Conservation (phyloP, 1,139 yeast species). For the Geotrichum candidum region DNA sequence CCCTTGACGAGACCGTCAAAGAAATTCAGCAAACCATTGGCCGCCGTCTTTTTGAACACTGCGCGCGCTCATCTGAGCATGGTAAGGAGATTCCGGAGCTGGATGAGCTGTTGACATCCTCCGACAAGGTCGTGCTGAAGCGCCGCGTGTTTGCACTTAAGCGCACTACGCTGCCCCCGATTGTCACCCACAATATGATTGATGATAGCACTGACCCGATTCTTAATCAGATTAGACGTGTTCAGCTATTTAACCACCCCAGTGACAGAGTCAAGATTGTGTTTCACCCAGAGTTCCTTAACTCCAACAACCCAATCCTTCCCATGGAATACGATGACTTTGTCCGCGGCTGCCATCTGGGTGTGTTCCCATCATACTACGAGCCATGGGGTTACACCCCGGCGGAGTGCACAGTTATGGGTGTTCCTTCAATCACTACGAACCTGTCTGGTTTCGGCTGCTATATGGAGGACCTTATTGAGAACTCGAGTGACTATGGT, state of each 20-base stretch:
- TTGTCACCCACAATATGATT: slow-evolving; percentile 96
- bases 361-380: slow-evolving; percentile 96
- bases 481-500: slow-evolving; percentile 91
- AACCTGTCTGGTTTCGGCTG: slow-evolving; percentile 96
- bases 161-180: slow-evolving; percentile 84
- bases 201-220: slow-evolving; percentile 91
- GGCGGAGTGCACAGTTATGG: slow-evolving; percentile 99
- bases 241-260: slow-evolving; percentile 81
- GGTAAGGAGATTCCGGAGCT: slow-evolving; percentile 57
- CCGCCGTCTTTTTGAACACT: slow-evolving; percentile 81
- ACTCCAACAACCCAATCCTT: slow-evolving; percentile 89
- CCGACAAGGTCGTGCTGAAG: slow-evolving; percentile 84
- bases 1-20: slow-evolving; percentile 80
- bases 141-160: slow-evolving; percentile 91
- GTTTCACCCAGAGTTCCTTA: slow-evolving; percentile 95
- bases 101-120: slow-evolving; percentile 78
- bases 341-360: slow-evolving; percentile 96
- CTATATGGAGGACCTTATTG: slow-evolving; percentile 96
- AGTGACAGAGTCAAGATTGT: slow-evolving; percentile 90
- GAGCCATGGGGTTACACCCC: slow-evolving; percentile 99
- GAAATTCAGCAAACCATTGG: slow-evolving; percentile 89
- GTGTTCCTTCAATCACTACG: slow-evolving; percentile 97
- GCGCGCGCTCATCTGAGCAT: slow-evolving; percentile 66
- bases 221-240: slow-evolving; percentile 85
- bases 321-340: slow-evolving; percentile 95